Evolutionary conservation across 129 eudicot genomes (phyloP), one percentile per base, ranked within the genome.

Genomic region (Arctium lappa): DNA sequence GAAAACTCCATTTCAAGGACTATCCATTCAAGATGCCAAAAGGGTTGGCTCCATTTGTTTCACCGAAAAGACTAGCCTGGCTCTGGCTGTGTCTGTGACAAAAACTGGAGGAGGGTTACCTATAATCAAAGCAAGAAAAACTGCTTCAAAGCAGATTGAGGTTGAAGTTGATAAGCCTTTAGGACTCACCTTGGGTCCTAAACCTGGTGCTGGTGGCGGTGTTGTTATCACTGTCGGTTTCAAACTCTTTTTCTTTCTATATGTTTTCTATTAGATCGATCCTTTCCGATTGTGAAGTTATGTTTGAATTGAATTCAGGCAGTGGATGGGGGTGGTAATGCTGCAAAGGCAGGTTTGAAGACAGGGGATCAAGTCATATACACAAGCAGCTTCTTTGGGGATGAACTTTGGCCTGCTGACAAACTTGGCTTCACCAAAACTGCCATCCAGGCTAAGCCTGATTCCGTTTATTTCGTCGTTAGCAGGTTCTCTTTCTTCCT

Each of bases 371-470:
- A 95, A 75, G 99, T 95, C 33, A 79, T 95, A 38, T 95, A 95
- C 87, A 95, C 98, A 2, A 95, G 99, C 86, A 95, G 99, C 85
- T 93, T 95, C 91, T 95, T 95, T 70, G 99, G 99, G 3, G 99
- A 95, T 85, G 98, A 93, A 77, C 97, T 95, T 71, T 95, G 99
- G 98, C 98, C 99, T 36, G 99, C 99, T 32, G 99, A 95, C 60
- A 95, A 77, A 89, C 91, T 95, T 38, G 99, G 99, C 13, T 95
- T 95, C 69, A 91, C 99, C 2, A 95, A 95, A 89, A 95, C 99
- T 3, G 98, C 99, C 73, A 93, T 95, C 75, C 98, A 95, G 84
- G 99, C 98, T 31, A 91, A 87, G 86, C 98, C 99, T 0, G 99
- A 95, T 75, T 89, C 98, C 16, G 97, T 95, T 8, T 95, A 95